Percentiles rank a stretch among this genome's conserved stretches.
Conservation (phyloP, 1,139 yeast genomes). For the Suhomyces maxii region DNA sequence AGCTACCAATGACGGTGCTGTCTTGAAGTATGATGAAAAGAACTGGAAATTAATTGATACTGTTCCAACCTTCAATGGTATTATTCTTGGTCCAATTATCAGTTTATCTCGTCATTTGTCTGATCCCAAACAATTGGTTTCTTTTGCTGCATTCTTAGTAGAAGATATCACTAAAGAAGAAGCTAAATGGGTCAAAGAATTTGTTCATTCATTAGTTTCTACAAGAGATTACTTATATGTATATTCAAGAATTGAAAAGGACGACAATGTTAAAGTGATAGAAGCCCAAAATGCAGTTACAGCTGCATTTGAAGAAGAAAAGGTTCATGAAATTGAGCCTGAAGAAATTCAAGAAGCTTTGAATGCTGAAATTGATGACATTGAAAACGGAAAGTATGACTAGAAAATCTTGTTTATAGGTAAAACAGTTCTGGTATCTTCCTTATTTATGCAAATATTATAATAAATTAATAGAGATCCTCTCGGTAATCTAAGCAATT, state of each 20-base stretch:
- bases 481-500: too few relatives aligned
- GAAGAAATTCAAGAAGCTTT: slow-evolving; percentile 10
- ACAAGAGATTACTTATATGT: slow-evolving; percentile 30
- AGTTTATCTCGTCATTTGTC: not conserved
- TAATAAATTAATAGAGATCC: too few relatives aligned
- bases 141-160: not conserved
- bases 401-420: not conserved
- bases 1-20: slow-evolving; percentile 5
- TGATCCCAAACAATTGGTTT: not conserved
- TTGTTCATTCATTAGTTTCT: slow-evolving; percentile 25
- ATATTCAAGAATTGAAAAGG: slow-evolving; percentile 26
- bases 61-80: slow-evolving; percentile 23
- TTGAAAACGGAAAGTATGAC: slow-evolving; percentile 4
- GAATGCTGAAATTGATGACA: slow-evolving; percentile 13
- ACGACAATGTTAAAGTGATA: slow-evolving; percentile 9
- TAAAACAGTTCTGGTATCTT: not conserved
- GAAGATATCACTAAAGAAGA: slow-evolving; percentile 22
- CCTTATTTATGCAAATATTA: too few relatives aligned
- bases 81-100: slow-evolving; percentile 3
- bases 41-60: slow-evolving; percentile 31
- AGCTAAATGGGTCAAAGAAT: slow-evolving; percentile 13
- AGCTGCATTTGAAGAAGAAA: slow-evolving; percentile 3
- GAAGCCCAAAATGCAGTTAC: not conserved
- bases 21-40: slow-evolving; percentile 15
- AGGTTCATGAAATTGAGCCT: slow-evolving; percentile 10